These are phyloP conservation scores for Penicillium hesseltinei DNA, from an alignment of 2,329 filamentous ascomycete species.

Conservation along the genomic window DNA sequence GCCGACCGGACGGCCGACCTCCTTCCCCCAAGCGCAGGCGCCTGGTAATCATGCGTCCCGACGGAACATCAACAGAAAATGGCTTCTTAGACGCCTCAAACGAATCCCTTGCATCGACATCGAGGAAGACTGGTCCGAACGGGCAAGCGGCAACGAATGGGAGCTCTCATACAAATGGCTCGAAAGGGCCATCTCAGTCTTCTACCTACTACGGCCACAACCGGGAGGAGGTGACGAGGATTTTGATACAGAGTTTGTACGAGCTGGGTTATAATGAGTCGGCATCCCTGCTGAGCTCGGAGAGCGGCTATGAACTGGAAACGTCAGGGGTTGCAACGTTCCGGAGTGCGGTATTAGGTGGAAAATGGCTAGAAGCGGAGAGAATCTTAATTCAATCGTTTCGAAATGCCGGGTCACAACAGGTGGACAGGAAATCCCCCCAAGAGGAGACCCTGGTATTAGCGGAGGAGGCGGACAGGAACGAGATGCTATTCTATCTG, in stretches of 20 bases:
- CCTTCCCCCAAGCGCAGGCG: constrained; percentile 59
- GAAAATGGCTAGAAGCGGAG: constrained; percentile 85
- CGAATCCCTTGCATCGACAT: constrained; percentile 49
- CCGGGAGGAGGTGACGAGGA: constrained; percentile 86
- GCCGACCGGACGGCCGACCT: constrained; percentile 32
- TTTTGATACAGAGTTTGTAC: constrained; percentile 84
- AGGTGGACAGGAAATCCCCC: constrained; percentile 25
- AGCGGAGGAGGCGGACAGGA: constrained; percentile 69
- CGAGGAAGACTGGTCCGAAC: constrained; percentile 56
- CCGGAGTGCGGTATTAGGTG: constrained; percentile 72
- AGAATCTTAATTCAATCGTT: constrained; percentile 63
- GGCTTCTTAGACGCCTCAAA: constrained; percentile 58
- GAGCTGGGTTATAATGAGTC: constrained; percentile 84
- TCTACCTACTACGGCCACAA: constrained; percentile 77
- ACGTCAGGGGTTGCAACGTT: constrained; percentile 84
- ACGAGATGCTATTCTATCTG: constrained; percentile 81
- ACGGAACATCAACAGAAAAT: constrained; percentile 57
- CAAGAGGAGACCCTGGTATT: constrained; percentile 65
- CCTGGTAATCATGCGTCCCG: constrained; percentile 62
- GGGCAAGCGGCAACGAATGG: constrained; percentile 51
- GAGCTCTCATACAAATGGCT: constrained; percentile 41
- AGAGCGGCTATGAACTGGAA: constrained; percentile 87
- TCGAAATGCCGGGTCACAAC: constrained; percentile 44
- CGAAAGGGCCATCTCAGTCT: constrained; percentile 31
- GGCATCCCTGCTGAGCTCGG: constrained; percentile 69